Base-by-base conservation (phyloP, 2,329 filamentous ascomycete genomes). In the Colletotrichum agaves region DNA sequence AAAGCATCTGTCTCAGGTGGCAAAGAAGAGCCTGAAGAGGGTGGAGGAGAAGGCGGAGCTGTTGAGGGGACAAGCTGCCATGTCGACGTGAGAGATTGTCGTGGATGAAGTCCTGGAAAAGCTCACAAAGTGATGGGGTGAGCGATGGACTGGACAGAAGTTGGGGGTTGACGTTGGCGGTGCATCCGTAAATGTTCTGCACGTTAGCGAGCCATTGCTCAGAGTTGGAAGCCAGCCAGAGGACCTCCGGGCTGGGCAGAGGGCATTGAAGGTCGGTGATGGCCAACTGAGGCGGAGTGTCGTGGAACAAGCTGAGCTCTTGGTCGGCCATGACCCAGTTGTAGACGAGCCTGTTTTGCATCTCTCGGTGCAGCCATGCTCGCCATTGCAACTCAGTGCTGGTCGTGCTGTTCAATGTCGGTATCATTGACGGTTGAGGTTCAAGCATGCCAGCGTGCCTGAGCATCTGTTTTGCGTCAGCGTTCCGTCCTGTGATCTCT, bases 281-380 rank as follows among this genome's bases (percentile, higher is more conserved):
- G 13, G 88, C 86, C 63, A 93, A 85, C 35, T 91, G 79, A 0
- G 89, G 87, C 2, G 83, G 82, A 1, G 84, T 86, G 72, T 91
- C 89, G 71, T 90, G 85, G 78, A 91, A 91, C 8, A 91, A 79
- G 53, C 88, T 87, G 62, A 91, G 80, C 76, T 93, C 91, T 73
- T 92, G 90, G 74, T 93, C 91, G 23, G 91, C 84, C 86, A 91
- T 91, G 19, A 90, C 87, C 88, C 90, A 93, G 61, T 90, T 91
- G 78, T 93, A 92, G n/a, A 91, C 87, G 35, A 93, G 81, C 85
- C 88, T 82, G 74, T 87, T 91, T 70, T 86, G 84, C 56, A 85
- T 85, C 76, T 93, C 90, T 33, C 87, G 84, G 70, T 88, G 83
- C 60, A 89, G 82, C 90, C 90, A 93, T 41, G 87, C 81, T 63